Evolutionary conservation across 1,284 basidiomycete species (phyloP).

Genomic region (Schizophyllum commune): DNA sequence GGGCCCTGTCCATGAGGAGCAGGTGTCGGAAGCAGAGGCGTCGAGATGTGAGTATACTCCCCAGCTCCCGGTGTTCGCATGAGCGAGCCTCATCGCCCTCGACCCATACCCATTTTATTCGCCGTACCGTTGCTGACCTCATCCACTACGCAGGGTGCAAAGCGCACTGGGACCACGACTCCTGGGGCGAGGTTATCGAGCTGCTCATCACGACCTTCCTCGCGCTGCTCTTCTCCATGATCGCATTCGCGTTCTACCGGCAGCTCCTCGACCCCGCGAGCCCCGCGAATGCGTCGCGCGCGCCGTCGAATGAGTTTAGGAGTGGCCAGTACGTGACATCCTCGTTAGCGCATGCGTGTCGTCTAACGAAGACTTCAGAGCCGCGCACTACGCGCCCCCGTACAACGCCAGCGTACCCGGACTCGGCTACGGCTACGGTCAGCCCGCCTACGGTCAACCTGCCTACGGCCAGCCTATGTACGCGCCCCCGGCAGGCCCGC

Average conservation of each 20-base stretch:
- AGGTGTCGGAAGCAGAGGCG: slow-evolving; percentile 31
- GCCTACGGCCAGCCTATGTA: slow-evolving; percentile 15
- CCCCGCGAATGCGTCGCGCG: slow-evolving; percentile 19
- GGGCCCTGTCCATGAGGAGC: slow-evolving; percentile 31
- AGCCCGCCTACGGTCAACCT: slow-evolving; percentile 1
- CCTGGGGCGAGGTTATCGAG: slow-evolving; percentile 53
- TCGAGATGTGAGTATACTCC: slow-evolving; percentile 32
- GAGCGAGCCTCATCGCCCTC: no score
- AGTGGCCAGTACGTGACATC: slow-evolving; percentile 8
- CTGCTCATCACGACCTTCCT: slow-evolving; percentile 48
- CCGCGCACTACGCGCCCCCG: slow-evolving; percentile 32
- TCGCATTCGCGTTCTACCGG: slow-evolving; percentile 62
- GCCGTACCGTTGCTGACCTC: neutral
- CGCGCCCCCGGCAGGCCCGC: slow-evolving; percentile 38
- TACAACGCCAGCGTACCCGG: slow-evolving; percentile 25
- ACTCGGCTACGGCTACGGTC: slow-evolving; percentile 11
- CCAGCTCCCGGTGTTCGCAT: no score
- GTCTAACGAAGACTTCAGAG: slow-evolving; percentile 3
- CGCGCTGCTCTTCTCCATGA: slow-evolving; percentile 47
- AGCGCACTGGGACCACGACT: slow-evolving; percentile 46
- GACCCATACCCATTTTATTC: no score
- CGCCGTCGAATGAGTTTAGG: slow-evolving; percentile 13
- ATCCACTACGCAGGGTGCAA: slow-evolving; percentile 41
- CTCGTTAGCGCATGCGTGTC: slow-evolving; percentile 10
- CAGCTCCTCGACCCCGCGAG: slow-evolving; percentile 60